A percentile compares a stretch with the other conserved stretches of the same genome.
These are phyloP conservation scores for Colletotrichum lentis DNA, from an alignment of 2,329 filamentous ascomycete species.

Conservation along the genomic window DNA sequence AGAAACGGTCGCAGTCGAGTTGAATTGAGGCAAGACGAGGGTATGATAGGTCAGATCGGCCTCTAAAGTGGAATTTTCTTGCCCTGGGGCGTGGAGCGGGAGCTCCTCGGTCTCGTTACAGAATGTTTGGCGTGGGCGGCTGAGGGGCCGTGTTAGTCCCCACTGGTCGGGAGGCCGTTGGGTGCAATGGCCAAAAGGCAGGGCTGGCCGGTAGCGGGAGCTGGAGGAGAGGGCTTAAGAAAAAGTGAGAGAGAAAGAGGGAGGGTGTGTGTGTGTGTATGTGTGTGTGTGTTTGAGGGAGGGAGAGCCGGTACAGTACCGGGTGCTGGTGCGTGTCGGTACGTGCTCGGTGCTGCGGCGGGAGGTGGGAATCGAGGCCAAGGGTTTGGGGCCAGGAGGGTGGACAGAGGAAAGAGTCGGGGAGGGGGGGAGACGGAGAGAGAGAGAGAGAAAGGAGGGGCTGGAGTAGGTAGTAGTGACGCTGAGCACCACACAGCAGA, in stretches of 20 bases:
- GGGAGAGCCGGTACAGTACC: slow-evolving; percentile 1
- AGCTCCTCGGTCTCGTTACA: slow-evolving; percentile 37
- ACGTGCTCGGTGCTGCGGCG: slow-evolving; percentile 13
- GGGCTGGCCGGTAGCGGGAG: slow-evolving; percentile 34
- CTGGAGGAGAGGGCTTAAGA: slow-evolving; percentile 5
- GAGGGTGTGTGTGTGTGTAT: no score
- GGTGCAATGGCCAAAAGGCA: slow-evolving; percentile 23
- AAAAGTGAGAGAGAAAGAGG: no score
- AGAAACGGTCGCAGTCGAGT: slow-evolving; percentile 30
- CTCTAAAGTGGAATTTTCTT: slow-evolving; percentile 34
- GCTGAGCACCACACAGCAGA: slow-evolving; percentile 14
- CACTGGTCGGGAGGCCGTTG: slow-evolving; percentile 23
- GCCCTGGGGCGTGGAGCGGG: slow-evolving; percentile 37
- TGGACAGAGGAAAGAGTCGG: slow-evolving; percentile 1
- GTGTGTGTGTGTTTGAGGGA: no score
- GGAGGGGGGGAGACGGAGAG: not conserved
- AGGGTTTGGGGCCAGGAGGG: not conserved
- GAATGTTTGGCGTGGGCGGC: slow-evolving; percentile 37
- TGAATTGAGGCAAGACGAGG: slow-evolving; percentile 14
- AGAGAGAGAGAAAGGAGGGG: not conserved
- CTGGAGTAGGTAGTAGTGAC: slow-evolving; percentile 10
- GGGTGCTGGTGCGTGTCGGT: slow-evolving; percentile 13
- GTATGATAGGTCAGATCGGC: slow-evolving; percentile 25
- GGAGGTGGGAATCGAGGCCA: slow-evolving; percentile 8
- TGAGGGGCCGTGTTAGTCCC: slow-evolving; percentile 35